Conservation (phyloP, 108 stramenopile genomes). For the Chaetoceros muelleri region DNA sequence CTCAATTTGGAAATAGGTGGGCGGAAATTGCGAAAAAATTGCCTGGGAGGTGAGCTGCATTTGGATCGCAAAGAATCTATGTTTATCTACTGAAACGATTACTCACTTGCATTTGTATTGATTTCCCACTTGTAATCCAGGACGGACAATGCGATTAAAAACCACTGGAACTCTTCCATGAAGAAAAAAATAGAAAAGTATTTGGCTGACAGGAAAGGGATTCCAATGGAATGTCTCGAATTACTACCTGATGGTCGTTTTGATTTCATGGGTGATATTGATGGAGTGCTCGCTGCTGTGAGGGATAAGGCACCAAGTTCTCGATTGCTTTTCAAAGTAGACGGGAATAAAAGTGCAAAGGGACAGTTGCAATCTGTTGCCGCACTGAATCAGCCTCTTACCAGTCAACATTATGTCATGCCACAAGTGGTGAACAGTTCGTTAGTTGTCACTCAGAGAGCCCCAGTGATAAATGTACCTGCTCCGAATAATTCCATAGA, state of each 20-base stretch:
- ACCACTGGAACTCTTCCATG: conserved; percentile 93
- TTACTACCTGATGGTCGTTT: conserved; percentile 85
- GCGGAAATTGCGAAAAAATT: conserved; percentile 77
- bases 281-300: too few relatives aligned
- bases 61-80: not conserved
- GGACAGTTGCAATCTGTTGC: too few relatives aligned
- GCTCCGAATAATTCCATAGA: too few relatives aligned
- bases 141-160: conserved; percentile 98
- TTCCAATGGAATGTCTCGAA: conserved; percentile 29
- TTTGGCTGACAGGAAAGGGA: conserved; percentile 39
- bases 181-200: conserved; percentile 73
- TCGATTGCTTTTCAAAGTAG: too few relatives aligned
- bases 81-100: not conserved
- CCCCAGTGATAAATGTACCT: too few relatives aligned
- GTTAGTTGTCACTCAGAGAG: too few relatives aligned
- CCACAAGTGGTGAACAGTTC: too few relatives aligned
- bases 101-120: too few relatives aligned
- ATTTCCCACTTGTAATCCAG: conserved; percentile 24
- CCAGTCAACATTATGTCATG: too few relatives aligned
- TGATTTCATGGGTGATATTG: conserved; percentile 77
- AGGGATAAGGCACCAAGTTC: too few relatives aligned
- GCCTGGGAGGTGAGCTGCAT: conserved; percentile 62
- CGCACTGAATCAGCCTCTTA: too few relatives aligned
- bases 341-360: too few relatives aligned
- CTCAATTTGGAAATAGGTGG: conserved; percentile 67